Evolutionary conservation across 2,329 filamentous ascomycete genomes (phyloP), one percentile per base, ranked within the genome.

Genomic region (Leptoxyphium fumago): DNA sequence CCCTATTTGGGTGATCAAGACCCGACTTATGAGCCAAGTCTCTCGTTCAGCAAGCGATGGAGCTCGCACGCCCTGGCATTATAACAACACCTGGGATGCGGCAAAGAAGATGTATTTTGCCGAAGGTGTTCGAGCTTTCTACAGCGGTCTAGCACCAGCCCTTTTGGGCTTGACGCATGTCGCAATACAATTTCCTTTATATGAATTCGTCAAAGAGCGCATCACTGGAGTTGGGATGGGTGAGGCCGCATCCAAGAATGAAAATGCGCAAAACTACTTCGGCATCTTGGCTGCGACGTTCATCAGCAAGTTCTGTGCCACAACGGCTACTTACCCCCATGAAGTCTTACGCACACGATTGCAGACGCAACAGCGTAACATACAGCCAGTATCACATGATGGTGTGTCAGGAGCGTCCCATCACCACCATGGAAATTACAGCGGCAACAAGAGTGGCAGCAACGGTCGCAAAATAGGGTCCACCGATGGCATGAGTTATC

Each of bases 1-100:
- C 63, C 91, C 91, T 1, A 98, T 98, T 48, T 98, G 91, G 91
- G 91, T 98, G 32, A 94, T 98, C 68, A 98, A 98, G 67, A 98
- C 91, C 41, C 76, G 91, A 52, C 75, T 98, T 54, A 96, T 96
- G 91, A 94, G 91, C 32, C 91, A 96, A 67, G 82, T 79, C 17
- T 79, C 75, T 51, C 63, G 70, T 32, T 71, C 67, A 48, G 69
- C 74, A 50, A 71, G 65, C 29, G 70, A 66, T 57, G 64, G 66
- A 45, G 66, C 77, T 42, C 73, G 78, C 44, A 74, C 78, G n/a
- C 81, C 81, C 28, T 96, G 88, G 86, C 84, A 95, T 60, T 98
- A 98, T 64, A 77, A 72, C 52, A 86, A 80, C 46, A 96, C 91
- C 1, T 68, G 87, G 43, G 91, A 98, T 65, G 91, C 91, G 2